These are phyloP conservation scores for Mimosa bimucronata DNA, from an alignment of 306 rosid genomes.

Conservation along the genomic window DNA sequence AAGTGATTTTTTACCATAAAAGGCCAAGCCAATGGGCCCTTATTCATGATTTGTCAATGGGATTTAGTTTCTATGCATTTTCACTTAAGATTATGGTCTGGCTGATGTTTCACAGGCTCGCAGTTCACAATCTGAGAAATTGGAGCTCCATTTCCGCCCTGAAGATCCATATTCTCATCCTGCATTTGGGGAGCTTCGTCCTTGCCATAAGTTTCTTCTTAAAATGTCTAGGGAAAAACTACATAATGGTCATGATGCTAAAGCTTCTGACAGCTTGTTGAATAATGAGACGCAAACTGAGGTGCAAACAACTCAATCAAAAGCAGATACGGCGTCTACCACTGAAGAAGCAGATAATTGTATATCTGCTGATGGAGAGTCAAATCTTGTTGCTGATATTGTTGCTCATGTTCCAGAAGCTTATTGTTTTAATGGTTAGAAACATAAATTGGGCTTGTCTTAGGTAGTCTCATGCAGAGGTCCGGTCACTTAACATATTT, in stretches of 20 bases:
- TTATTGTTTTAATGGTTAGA: slow-evolving; percentile 78
- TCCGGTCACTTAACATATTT: slow-evolving; percentile 5
- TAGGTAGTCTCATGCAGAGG: slow-evolving; percentile 21
- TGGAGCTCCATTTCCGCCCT: slow-evolving; percentile 85
- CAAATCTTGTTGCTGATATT: slow-evolving; percentile 57
- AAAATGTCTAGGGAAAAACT: slow-evolving; percentile 61
- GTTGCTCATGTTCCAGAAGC: slow-evolving; percentile 66
- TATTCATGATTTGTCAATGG: background rate
- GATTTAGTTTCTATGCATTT: slow-evolving; percentile 1
- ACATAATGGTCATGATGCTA: slow-evolving; percentile 22
- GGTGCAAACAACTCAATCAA: slow-evolving; percentile 42
- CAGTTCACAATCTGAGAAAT: slow-evolving; percentile 53
- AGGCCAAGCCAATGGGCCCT: background rate
- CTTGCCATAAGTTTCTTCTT: slow-evolving; percentile 66
- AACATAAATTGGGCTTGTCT: slow-evolving; percentile 23
- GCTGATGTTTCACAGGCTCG: slow-evolving; percentile 55
- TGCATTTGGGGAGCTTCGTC: slow-evolving; percentile 77
- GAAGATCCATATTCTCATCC: slow-evolving; percentile 91
- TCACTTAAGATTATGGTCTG: slow-evolving; percentile 5
- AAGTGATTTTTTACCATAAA: background rate
- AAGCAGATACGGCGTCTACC: slow-evolving; percentile 3
- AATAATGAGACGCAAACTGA: slow-evolving; percentile 35
- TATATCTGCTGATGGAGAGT: slow-evolving; percentile 34
- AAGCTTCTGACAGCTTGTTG: slow-evolving; percentile 30
- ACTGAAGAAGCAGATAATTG: slow-evolving; percentile 41